Conservation (phyloP, 1,284 basidiomycete species). For the Thecaphora thlaspeos region DNA sequence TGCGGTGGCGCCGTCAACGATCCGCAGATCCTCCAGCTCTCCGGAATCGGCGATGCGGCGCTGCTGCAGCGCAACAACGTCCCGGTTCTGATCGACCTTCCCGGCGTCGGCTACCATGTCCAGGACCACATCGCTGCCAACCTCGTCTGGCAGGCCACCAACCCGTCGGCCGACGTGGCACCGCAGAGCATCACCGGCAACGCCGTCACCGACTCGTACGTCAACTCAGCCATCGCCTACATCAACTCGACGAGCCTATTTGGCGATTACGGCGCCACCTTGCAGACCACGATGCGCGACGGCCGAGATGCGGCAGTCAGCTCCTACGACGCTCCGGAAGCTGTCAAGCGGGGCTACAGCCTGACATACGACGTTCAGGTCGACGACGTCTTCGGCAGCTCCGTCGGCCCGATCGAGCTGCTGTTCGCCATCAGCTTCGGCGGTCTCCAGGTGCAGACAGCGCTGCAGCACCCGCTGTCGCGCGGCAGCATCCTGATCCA, state of each 20-base stretch:
- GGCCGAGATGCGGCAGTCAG: slow-evolving; percentile 39
- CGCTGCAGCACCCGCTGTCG: slow-evolving; percentile 68
- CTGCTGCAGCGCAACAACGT: slow-evolving; percentile 64
- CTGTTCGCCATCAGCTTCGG: slow-evolving; percentile 38
- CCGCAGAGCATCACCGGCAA: slow-evolving; percentile 43
- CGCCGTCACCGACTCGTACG: slow-evolving; percentile 64
- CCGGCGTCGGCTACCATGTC: slow-evolving; percentile 74
- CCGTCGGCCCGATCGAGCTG: slow-evolving; percentile 42
- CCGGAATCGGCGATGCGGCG: slow-evolving; percentile 67
- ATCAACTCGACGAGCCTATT: slow-evolving; percentile 65
- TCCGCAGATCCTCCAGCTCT: slow-evolving; percentile 69
- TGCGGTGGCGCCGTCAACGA: slow-evolving; percentile 31
- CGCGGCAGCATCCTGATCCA: slow-evolving; percentile 62
- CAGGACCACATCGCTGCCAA: slow-evolving; percentile 65
- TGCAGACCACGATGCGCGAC: slow-evolving; percentile 28
- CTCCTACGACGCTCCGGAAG: slow-evolving; percentile 62
- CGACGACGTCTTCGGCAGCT: slow-evolving; percentile 58
- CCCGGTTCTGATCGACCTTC: slow-evolving; percentile 62
- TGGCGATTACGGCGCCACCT: slow-evolving; percentile 55
- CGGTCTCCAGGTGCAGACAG: slow-evolving; percentile 64
- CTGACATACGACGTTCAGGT: slow-evolving; percentile 65
- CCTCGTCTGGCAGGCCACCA: slow-evolving; percentile 62
- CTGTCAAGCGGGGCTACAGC: slow-evolving; percentile 67
- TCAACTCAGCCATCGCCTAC: slow-evolving; percentile 71
- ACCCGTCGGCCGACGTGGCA: slow-evolving; percentile 59